Conservation (phyloP, 768 basidiomycete species). For the Arthromyces matolae region DNA sequence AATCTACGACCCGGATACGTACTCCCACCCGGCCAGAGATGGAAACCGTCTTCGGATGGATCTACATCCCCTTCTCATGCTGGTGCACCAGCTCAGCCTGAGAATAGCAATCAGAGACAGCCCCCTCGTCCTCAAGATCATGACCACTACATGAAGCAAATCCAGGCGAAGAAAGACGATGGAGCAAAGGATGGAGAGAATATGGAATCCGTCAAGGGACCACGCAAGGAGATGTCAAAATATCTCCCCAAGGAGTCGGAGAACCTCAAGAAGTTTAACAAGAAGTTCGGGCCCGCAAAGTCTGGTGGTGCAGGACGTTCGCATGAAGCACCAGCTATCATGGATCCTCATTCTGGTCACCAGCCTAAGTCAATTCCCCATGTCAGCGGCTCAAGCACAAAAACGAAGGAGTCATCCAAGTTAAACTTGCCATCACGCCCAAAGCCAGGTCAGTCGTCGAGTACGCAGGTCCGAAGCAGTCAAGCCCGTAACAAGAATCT, state of each 20-base stretch:
- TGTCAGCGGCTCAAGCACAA: no score
- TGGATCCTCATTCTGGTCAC: no score
- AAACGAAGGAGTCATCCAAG: no score
- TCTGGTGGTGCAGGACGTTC: neutral
- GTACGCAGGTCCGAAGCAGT: no score
- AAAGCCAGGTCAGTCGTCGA: no score
- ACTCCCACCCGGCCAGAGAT: neutral
- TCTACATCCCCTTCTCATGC: neutral
- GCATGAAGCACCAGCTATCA: neutral
- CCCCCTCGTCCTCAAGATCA: constrained; percentile 2
- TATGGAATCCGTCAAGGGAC: no score
- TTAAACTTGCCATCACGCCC: no score
- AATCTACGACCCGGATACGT: neutral
- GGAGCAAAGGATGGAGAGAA: neutral
- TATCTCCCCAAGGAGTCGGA: neutral
- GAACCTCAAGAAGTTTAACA: neutral
- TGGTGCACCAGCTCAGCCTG: neutral
- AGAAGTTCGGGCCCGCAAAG: neutral
- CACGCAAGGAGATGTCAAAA: neutral
- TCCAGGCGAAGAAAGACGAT: neutral
- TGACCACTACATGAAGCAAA: constrained; percentile 1
- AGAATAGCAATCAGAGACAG: neutral
- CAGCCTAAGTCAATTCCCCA: no score
- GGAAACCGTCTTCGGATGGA: neutral
- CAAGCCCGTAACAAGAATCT: no score